Conservation (phyloP, 805 yeast species). For the Metschnikowia anglica region DNA sequence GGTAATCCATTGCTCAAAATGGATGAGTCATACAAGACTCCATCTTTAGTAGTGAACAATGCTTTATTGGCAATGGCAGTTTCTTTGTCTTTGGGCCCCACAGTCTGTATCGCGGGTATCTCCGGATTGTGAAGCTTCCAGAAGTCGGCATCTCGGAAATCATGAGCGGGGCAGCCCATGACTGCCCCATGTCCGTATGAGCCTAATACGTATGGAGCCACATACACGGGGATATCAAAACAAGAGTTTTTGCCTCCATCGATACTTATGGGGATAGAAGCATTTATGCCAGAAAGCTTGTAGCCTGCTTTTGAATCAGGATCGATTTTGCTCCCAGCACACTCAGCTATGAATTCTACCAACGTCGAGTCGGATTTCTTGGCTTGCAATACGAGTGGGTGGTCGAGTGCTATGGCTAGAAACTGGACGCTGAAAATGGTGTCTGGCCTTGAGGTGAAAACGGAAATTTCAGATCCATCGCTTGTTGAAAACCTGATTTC, state of each 20-base stretch:
- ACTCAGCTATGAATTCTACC: slow-evolving; percentile 45
- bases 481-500: slow-evolving; percentile 53
- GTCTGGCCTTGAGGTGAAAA: slow-evolving; percentile 89
- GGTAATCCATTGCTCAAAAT: slow-evolving; percentile 27
- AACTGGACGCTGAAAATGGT: slow-evolving; percentile 83
- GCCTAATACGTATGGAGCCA: slow-evolving; percentile 86
- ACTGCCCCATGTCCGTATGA: slow-evolving; percentile 91
- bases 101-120: slow-evolving; percentile 40
- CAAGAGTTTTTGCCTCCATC: slow-evolving; percentile 17
- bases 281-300: slow-evolving; percentile 43
- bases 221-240: slow-evolving; percentile 67
- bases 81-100: slow-evolving; percentile 39
- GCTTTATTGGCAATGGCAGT: slow-evolving; percentile 15
- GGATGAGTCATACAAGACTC: slow-evolving; percentile 33
- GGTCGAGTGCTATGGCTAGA: slow-evolving; percentile 72
- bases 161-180: slow-evolving; percentile 98
- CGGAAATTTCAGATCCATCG: slow-evolving; percentile 35
- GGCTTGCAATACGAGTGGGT: slow-evolving; percentile 51
- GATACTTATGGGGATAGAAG: slow-evolving; percentile 58
- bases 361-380: slow-evolving; percentile 43
- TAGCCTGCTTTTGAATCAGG: slow-evolving; percentile 53
- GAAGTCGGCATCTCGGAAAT: slow-evolving; percentile 75
- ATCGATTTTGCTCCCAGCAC: slow-evolving; percentile 43
- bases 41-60: slow-evolving; percentile 53
- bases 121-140: slow-evolving; percentile 66